phyloP scores from a whole-genome alignment of 179 eudicot species.

The Silene noctiflora region DNA sequence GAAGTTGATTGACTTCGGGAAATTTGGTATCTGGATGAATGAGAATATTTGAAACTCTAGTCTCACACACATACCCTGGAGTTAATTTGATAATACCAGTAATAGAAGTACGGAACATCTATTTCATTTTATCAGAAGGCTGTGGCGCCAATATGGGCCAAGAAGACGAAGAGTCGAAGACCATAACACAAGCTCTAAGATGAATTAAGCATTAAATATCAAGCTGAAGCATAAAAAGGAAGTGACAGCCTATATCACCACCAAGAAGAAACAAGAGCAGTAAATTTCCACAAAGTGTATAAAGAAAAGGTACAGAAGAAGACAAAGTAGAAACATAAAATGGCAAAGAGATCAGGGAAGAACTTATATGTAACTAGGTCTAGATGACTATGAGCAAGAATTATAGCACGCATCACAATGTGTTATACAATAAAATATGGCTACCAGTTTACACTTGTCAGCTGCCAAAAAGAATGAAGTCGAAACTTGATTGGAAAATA shows the following conservation, averaged over 20 bases:
- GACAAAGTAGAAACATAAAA: background rate
- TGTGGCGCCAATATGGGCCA: background rate
- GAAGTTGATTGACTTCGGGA: too few relatives aligned
- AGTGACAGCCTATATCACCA: background rate
- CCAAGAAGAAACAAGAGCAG: background rate
- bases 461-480: background rate
- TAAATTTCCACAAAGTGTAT: background rate
- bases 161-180: background rate
- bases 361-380: background rate
- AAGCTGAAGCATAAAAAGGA: background rate
- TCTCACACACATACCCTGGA: too few relatives aligned
- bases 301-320: background rate
- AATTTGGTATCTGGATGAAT: background rate
- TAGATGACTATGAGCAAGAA: background rate
- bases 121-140: background rate
- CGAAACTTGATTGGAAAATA: background rate
- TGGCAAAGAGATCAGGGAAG: background rate
- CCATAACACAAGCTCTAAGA: background rate
- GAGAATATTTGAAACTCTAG: background rate
- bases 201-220: background rate
- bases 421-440: background rate
- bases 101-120: background rate
- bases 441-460: background rate
- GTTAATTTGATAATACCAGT: background rate
- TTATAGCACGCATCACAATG: background rate